Base-by-base conservation (phyloP, 2,329 filamentous ascomycete species). In the Corynespora cassiicola region DNA sequence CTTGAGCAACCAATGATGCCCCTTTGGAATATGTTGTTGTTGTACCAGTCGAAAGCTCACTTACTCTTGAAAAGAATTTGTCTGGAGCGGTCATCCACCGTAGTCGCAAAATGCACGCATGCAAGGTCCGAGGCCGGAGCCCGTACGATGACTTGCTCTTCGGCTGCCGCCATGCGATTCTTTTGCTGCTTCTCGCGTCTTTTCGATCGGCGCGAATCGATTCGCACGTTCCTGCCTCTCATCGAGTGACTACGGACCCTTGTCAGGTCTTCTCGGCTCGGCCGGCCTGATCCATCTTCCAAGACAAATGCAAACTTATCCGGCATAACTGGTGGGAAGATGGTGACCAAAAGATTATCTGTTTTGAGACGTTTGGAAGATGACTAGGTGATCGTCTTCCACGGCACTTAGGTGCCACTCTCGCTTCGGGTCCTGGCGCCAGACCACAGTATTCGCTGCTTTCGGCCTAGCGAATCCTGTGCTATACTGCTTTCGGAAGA, bases 171-270 rank as follows among this genome's bases (percentile, higher is more conserved):
- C n/a, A n/a, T n/a, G 5, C 19, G 5, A 4, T 15, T 4, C 15
- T 23, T 39, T 29, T 28, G 29, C 10, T 11, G 16, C 36, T 24
- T 18, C 8, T 27, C 27, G 7, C 16, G 26, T 32, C 25, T 32
- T 20, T 18, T 39, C 9, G 32, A 22, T 6, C 46, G 38, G n/a
- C 39, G 32, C 5, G 42, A 41, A 20, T 21, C 36, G 9, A 16
- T 30, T 2, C 32, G 33, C 26, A 38, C 36, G 24, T 50, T 50
- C 36, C 46, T 50, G 5, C 42, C 46, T 26, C 40, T 35, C 46
- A 50, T 50, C 21, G 42, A 46, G 18, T 25, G 36, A 30, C 39
- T 46, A n/a, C 42, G 42, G 10, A 50, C 36, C 3, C 40, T 24
- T 14, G 23, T 29, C n/a, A 25, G 30, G 19, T 49, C 41, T 18